These are phyloP conservation scores for Otatea glauca DNA, from an alignment of 176 grass and related monocot species.

Conservation along the genomic window DNA sequence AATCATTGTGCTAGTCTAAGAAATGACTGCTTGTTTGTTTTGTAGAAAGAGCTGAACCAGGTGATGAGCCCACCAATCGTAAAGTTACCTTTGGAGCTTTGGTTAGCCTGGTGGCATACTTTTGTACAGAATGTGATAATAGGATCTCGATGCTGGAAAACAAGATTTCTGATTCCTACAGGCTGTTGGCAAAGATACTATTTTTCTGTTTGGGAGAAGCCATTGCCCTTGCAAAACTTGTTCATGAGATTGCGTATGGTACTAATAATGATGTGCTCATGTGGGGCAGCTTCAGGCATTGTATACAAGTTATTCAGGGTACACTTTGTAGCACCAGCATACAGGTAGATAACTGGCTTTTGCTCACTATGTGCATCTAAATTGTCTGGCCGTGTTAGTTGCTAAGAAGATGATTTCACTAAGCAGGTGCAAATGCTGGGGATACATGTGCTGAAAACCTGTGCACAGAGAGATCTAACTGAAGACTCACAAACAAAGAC, in stretches of 20 bases:
- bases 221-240: slow-evolving; percentile 71
- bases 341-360: slow-evolving; percentile 60
- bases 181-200: slow-evolving; percentile 71
- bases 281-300: slow-evolving; percentile 62
- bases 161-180: slow-evolving; percentile 67
- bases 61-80: slow-evolving; percentile 42
- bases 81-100: slow-evolving; percentile 57
- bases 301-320: slow-evolving; percentile 62
- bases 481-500: slow-evolving; percentile 59
- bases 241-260: slow-evolving; percentile 56
- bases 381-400: neutral
- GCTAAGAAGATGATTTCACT: slow-evolving; percentile 46
- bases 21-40: slow-evolving; percentile 40
- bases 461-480: slow-evolving; percentile 79
- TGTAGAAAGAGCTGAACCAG: slow-evolving; percentile 63
- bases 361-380: slow-evolving; percentile 14
- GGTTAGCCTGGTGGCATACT: slow-evolving; percentile 63
- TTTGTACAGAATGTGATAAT: slow-evolving; percentile 70
- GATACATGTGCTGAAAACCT: slow-evolving; percentile 83
- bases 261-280: slow-evolving; percentile 44
- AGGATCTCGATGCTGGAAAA: slow-evolving; percentile 62
- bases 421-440: slow-evolving; percentile 74
- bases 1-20: slow-evolving; percentile 1
- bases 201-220: slow-evolving; percentile 77
- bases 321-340: slow-evolving; percentile 58